Conservation (phyloP, 176 grass and related monocot genomes). For the Eleusine indica region DNA sequence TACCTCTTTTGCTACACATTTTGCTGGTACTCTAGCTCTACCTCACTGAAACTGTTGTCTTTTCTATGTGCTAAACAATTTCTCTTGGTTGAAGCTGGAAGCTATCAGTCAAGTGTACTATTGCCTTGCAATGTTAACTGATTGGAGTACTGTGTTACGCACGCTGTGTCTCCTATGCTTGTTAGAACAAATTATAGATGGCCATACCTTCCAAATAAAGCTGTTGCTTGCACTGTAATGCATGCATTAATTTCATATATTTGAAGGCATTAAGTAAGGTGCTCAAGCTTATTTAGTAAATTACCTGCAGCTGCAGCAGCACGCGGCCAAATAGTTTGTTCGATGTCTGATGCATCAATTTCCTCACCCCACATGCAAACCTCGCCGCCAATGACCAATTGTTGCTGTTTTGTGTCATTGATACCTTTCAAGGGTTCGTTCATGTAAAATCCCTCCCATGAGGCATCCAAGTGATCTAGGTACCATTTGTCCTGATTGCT, state of each 20-base stretch:
- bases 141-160: slow-evolving; percentile 26
- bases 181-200: neutral
- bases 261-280: slow-evolving; percentile 13
- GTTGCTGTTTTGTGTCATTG: slow-evolving; percentile 59
- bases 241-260: slow-evolving; percentile 18
- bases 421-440: slow-evolving; percentile 86
- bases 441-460: slow-evolving; percentile 81
- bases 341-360: slow-evolving; percentile 84
- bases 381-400: slow-evolving; percentile 81
- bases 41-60: neutral
- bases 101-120: slow-evolving; percentile 24
- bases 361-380: slow-evolving; percentile 93
- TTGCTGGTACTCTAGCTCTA: slow-evolving; percentile 5
- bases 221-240: neutral
- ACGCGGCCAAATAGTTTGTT: slow-evolving; percentile 94
- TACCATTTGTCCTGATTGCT: slow-evolving; percentile 97
- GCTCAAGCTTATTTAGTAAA: slow-evolving; percentile 32
- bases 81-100: slow-evolving; percentile 16
- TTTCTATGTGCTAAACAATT: neutral
- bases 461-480: slow-evolving; percentile 86
- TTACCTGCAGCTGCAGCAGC: slow-evolving; percentile 93
- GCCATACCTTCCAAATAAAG: slow-evolving; percentile 17
- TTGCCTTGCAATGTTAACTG: slow-evolving; percentile 23
- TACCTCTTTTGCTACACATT: neutral
- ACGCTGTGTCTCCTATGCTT: neutral